Conservation (phyloP, 257 asterid genomes). For the Cordia subcordata region DNA sequence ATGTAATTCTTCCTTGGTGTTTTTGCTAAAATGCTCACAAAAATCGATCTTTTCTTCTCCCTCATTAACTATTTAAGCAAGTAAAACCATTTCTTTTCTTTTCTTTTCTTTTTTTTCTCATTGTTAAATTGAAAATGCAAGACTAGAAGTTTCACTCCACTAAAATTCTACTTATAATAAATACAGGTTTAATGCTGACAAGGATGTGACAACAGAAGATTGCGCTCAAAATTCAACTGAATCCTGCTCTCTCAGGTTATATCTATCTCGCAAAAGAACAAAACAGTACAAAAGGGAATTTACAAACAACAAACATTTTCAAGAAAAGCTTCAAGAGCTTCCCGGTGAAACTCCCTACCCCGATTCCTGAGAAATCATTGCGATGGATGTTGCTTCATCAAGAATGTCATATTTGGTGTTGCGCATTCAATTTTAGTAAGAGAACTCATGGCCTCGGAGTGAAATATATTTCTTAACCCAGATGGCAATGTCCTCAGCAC, state of each 20-base stretch:
- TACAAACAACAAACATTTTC: neutral
- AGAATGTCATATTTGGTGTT: neutral
- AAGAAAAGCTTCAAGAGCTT: neutral
- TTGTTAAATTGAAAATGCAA: too few species aligned
- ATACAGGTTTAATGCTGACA: too few species aligned
- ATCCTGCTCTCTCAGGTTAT: neutral
- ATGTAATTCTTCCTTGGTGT: too few species aligned
- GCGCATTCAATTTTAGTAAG: constrained; percentile 42
- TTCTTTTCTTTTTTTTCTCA: too few species aligned
- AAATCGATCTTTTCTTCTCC: too few species aligned
- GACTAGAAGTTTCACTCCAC: too few species aligned
- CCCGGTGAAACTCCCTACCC: neutral
- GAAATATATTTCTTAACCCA: constrained; percentile 93
- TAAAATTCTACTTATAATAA: too few species aligned
- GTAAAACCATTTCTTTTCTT: too few species aligned
- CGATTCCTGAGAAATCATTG: neutral
- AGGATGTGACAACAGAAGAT: neutral
- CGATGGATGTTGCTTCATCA: constrained; percentile 3
- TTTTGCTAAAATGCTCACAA: too few species aligned
- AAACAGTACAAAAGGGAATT: neutral
- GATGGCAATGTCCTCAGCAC: constrained; percentile 82
- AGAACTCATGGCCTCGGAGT: constrained; percentile 86
- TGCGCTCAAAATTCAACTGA: constrained; percentile 1
- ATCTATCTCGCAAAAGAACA: neutral
- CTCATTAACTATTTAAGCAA: too few species aligned